Base-by-base conservation (phyloP, 1,139 yeast species). In the Entelexis paramagnoliae region DNA sequence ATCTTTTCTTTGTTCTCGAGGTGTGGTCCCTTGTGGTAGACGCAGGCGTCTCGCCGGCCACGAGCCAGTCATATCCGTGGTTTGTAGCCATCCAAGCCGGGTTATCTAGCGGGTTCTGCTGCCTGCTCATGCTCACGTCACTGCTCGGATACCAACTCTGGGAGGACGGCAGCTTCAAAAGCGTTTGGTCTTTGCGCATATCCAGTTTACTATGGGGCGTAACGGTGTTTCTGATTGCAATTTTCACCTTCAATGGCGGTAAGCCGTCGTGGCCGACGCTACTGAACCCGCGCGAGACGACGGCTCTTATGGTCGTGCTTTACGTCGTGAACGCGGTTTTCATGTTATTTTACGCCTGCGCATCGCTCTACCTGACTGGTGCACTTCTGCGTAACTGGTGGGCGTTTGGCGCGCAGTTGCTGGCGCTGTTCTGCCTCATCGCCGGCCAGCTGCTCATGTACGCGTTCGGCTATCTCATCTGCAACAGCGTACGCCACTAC, bases 21-120 rank as follows among this genome's bases (percentile, higher is more conserved):
- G 75, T 83, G 29, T 69, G 81, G 57, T 75, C 89, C 6, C 72
- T 89, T 54, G 77, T 88, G 36, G 91, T 87, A 16, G 96, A 89
- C 64, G 81, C 94, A 59, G 97, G 97, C 29, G 96, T 89, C 4
- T 76, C 86, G 20, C 95, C 97, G 2, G 94, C 95, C 1, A 83
- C 89, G 4, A 77, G 91, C 3, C 62, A 64, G 4, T 73, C 86
- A 11, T 89, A 80, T 64, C 83, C 88, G 0, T 88, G 84, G 66
- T 83, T 88, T 66, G 96, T 86, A 11, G 78, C 93, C 14, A 73
- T 81, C 2, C 96, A 89, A 66, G 65, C 83, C 16, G 96, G 93
- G 0, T 61, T 84, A 19, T 76, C 83, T 0, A 79, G 88, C 20
- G 81, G 87, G 0, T 74, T 80, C 34, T 83, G 93, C 63, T 73